These are phyloP conservation scores for Phytophthora lateralis DNA, from an alignment of 352 stramenopile genomes.

Conservation along the genomic window DNA sequence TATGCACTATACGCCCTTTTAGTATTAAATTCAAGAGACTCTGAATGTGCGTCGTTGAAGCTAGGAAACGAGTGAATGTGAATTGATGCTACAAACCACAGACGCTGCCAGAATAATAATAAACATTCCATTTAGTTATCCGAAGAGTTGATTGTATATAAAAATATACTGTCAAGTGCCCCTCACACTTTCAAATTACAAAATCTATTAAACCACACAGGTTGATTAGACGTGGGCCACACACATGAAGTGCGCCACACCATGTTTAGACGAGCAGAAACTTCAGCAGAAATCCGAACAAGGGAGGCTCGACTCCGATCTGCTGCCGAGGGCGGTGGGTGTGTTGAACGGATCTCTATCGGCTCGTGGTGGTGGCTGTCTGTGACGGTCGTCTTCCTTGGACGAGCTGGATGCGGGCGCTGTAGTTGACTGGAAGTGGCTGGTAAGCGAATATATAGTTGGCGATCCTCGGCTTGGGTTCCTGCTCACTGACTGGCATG, in stretches of 20 bases:
- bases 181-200: not conserved
- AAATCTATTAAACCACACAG: not conserved
- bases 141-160: not conserved
- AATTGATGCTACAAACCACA: not conserved
- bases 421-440: not conserved
- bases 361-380: not conserved
- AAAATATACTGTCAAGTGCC: not conserved
- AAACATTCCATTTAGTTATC: not conserved
- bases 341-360: not conserved
- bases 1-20: no score
- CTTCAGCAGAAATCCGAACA: constrained; percentile 33
- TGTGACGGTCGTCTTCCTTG: not conserved
- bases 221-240: constrained; percentile 34
- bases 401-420: no score
- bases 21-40: no score
- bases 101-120: not conserved
- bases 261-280: constrained; percentile 33
- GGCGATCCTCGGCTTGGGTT: not conserved
- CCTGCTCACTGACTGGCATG: no score
- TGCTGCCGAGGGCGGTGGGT: not conserved
- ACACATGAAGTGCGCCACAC: constrained; percentile 22
- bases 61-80: not conserved
- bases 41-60: not conserved
- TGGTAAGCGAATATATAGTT: constrained; percentile 12
- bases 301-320: no score